Evolutionary conservation across 179 eudicot genomes (phyloP), one percentile per base, ranked within the genome.

Genomic region (Amaranthus tricolor): DNA sequence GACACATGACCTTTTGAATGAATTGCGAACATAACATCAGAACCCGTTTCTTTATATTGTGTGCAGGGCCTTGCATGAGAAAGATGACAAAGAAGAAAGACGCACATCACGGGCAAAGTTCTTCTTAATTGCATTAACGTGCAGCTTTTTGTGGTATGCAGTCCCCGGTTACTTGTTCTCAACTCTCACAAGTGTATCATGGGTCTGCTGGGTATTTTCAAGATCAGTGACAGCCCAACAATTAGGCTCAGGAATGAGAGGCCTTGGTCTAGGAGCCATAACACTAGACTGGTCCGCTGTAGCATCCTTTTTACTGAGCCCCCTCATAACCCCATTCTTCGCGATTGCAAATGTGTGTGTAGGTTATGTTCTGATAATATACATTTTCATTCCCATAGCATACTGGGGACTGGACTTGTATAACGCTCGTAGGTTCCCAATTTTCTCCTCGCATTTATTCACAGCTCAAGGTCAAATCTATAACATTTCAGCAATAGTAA

Each of bases 221-320:
- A 77, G 83, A 68, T 94, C 98, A 24, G 91, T 94, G 55, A 90
- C 94, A 0, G 97, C 95, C 64, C 96, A 94, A n/a, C 98, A 94
- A 74, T 40, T 94, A 7, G 98, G 98, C 0, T 94, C 97, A 1
- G 98, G 98, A 51, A 83, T 94, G 88, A 82, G 47, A 40, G 98
- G 98, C 44, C 95, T 94, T 12, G 98, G 97, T 19, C 63, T 92
- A 1, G 94, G 90, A 57, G 89, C 97, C 62, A 9, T 90, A n/a
- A 88, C 98, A 2, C 81, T 92, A 6, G 98, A 94, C 72, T 92
- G 97, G 98, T 59, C 96, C 0, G 87, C 81, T 7, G 91, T 94
- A 1, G 89, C 95, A 0, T 86, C 97, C 55, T 94, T 85, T 81
- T 69, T 94, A 80, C 74, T 75, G 74, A 94, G 96, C 84, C 98